phyloP scores from a whole-genome alignment of 257 asterid species.

The Ehretia macrophylla region DNA sequence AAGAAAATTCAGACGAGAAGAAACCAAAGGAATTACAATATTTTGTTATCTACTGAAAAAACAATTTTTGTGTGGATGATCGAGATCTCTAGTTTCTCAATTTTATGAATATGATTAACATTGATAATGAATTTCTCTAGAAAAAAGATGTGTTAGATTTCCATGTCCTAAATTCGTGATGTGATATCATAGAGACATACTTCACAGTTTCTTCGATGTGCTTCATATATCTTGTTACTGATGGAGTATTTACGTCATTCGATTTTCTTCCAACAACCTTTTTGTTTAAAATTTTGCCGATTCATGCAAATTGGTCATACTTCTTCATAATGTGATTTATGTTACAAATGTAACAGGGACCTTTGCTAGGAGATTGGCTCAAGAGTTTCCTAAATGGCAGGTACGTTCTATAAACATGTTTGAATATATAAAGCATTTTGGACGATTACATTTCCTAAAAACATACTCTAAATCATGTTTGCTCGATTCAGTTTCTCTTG shows the following conservation, averaged over 20 bases:
- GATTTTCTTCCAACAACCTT: no score
- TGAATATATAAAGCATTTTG: neutral
- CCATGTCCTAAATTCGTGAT: no score
- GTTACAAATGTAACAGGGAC: constrained; percentile 52
- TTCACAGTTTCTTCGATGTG: neutral
- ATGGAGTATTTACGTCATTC: no score
- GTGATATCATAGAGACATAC: neutral
- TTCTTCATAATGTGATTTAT: neutral
- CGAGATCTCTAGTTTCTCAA: no score
- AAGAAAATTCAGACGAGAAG: no score
- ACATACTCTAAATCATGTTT: constrained; percentile 27
- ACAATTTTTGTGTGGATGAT: no score
- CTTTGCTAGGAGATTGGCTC: constrained; percentile 84
- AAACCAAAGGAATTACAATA: no score
- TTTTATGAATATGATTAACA: no score
- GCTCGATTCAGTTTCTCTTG: constrained; percentile 80
- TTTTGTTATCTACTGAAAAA: no score
- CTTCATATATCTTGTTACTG: neutral
- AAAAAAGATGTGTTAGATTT: no score
- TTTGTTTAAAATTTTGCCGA: no score
- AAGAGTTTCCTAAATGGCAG: constrained; percentile 98
- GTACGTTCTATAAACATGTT: constrained; percentile 21
- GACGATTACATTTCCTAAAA: constrained; percentile 3
- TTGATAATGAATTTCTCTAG: no score
- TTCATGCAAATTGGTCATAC: neutral